These are phyloP conservation scores for Pyracantha coccinea DNA, from an alignment of 331 rosid genomes.

Conservation along the genomic window DNA sequence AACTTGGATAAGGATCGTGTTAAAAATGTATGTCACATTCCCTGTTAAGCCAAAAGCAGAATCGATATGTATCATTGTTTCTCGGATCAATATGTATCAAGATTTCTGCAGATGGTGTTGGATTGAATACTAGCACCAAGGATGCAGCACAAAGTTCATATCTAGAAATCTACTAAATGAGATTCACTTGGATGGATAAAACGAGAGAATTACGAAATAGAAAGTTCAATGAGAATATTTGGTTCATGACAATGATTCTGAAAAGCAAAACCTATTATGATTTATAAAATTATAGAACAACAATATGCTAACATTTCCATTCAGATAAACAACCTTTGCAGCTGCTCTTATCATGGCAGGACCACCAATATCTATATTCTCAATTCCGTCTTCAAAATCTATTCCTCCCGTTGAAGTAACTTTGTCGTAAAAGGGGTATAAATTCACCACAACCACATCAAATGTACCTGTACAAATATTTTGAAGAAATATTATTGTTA, in stretches of 20 bases:
- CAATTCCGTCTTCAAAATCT: slow-evolving; percentile 82
- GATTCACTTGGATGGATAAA: no score
- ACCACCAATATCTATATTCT: slow-evolving; percentile 97
- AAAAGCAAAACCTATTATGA: not conserved
- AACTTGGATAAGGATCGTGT: not conserved
- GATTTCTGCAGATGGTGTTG: not conserved
- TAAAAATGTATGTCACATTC: not conserved
- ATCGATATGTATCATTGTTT: not conserved
- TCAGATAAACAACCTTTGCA: slow-evolving; percentile 63
- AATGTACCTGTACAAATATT: slow-evolving; percentile 55
- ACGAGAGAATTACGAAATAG: no score
- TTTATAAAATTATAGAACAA: not conserved
- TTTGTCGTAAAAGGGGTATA: slow-evolving; percentile 81
- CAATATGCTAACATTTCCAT: not conserved
- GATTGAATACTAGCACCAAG: no score
- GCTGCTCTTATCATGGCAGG: slow-evolving; percentile 95
- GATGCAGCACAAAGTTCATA: no score
- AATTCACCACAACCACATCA: slow-evolving; percentile 85
- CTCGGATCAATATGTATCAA: not conserved
- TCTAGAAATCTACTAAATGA: no score
- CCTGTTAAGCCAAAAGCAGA: not conserved
- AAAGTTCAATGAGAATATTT: no score
- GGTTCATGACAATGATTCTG: not conserved
- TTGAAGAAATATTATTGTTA: not conserved
- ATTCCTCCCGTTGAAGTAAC: slow-evolving; percentile 63